Base-by-base conservation (phyloP, 495 filamentous ascomycete genomes). In the Pseudevernia furfuracea region DNA sequence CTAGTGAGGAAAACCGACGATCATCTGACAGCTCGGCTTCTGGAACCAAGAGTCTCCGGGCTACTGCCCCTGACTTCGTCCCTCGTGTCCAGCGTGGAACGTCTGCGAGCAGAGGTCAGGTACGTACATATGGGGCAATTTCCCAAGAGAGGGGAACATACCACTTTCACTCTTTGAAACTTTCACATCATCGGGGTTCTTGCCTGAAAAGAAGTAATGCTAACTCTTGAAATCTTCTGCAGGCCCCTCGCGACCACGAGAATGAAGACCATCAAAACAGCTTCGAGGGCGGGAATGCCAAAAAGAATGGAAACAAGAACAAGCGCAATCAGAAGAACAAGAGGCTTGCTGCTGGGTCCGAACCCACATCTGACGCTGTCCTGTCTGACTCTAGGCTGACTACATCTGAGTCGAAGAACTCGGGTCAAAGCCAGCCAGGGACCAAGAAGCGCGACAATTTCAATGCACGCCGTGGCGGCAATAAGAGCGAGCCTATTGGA, bases 41-140 rank as follows among this genome's bases (percentile, higher is more conserved):
- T 39, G 56, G 55, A 48, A 55, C 23, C 10, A 63, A 53, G 25
- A 59, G 44, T 36, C 62, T 64, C 23, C 41, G 62, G 23, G 56
- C 62, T 52, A 64, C 41, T n/a, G 62, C 62, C 14, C 62, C 62
- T 44, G 62, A 64, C 5, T 64, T 64, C 14, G 43, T 64, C 28
- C 62, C 62, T 52, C 32, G 14, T 19, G 12, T 11, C 30, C 62
- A 59, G 25, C 32, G 21, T 39, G 59, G 52, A 12, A 62, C 17
- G 21, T 19, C 14, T 52, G 17, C 32, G 15, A 61, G 55, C 7
- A 43, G 14, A 8, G 46, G 5, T 37, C 28, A 58, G n/a, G 23
- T 41, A 25, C 25, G 28, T 34, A 37, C 30, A 39, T 36, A 10
- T 41, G n/a, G 14, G 56, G 15, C 4, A 19, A 9, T 4, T 21